phyloP scores from a whole-genome alignment of 495 filamentous ascomycete species.

The Letharia lupina region DNA sequence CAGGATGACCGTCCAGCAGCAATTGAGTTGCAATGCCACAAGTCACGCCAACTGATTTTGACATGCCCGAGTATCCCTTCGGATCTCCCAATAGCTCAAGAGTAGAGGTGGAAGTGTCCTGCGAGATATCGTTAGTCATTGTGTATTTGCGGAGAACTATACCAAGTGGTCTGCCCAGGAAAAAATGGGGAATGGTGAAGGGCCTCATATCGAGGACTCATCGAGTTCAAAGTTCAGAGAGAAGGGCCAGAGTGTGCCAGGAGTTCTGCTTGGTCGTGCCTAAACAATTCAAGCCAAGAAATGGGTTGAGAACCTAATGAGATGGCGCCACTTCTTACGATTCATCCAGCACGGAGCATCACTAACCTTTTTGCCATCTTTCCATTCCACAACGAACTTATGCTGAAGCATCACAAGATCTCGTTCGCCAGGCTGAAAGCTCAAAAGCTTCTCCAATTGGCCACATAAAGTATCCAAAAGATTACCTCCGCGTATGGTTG shows the following conservation, averaged over 20 bases:
- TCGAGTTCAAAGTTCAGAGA: background rate
- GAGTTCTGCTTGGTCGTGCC: background rate
- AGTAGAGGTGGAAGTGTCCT: constrained; percentile 24
- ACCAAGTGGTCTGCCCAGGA: background rate
- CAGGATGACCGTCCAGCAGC: constrained; percentile 22
- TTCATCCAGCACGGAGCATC: background rate
- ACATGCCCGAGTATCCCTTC: constrained; percentile 23
- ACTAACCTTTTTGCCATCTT: constrained; percentile 10
- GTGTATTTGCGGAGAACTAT: background rate
- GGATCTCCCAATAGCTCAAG: constrained; percentile 24
- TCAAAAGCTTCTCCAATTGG: constrained; percentile 18
- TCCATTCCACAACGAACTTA: constrained; percentile 22
- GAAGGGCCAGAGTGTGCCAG: background rate
- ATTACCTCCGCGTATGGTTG: constrained; percentile 12
- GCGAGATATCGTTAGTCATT: background rate
- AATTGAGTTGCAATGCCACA: constrained; percentile 25
- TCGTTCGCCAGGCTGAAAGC: constrained; percentile 18
- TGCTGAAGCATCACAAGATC: constrained; percentile 25
- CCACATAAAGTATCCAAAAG: constrained; percentile 20
- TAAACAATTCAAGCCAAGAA: background rate
- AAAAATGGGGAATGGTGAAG: background rate
- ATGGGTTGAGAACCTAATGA: background rate
- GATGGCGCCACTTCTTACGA: background rate
- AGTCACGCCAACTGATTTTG: constrained; percentile 20
- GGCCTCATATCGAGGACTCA: background rate